Percentiles rank a stretch among this genome's conserved stretches.
These are phyloP conservation scores for Piloderma croceum DNA, from an alignment of 768 basidiomycete species.

Conservation along the genomic window DNA sequence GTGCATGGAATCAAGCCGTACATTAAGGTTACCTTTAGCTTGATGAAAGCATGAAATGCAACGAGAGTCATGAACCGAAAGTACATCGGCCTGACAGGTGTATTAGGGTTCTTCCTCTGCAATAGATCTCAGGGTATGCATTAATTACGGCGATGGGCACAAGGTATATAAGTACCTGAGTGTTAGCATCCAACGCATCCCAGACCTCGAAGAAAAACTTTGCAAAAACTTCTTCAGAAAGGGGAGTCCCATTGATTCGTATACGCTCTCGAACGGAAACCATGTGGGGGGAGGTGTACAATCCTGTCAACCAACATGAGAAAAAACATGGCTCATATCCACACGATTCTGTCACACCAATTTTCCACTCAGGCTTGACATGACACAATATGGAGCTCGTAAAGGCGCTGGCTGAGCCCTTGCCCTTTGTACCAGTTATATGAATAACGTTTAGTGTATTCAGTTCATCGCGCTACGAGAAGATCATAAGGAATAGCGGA, in stretches of 20 bases:
- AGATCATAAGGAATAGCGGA: slow-evolving; percentile 12
- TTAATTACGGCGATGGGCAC: too few relatives aligned
- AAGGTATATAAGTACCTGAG: too few relatives aligned
- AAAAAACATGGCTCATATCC: neutral
- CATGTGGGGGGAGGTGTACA: slow-evolving; percentile 96
- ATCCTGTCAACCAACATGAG: slow-evolving; percentile 41
- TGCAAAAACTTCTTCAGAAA: slow-evolving; percentile 85
- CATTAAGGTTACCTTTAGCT: slow-evolving; percentile 44
- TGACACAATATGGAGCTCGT: slow-evolving; percentile 80
- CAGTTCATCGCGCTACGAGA: slow-evolving; percentile 65
- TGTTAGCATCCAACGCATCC: slow-evolving; percentile 69
- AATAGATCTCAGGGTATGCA: too few relatives aligned
- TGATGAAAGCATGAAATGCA: slow-evolving; percentile 85
- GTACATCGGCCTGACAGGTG: slow-evolving; percentile 79
- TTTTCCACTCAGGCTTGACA: slow-evolving; percentile 68
- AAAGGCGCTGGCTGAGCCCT: slow-evolving; percentile 96
- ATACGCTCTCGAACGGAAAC: slow-evolving; percentile 95
- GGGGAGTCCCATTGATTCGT: slow-evolving; percentile 82
- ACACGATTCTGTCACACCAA: slow-evolving; percentile 49
- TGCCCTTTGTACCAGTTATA: slow-evolving; percentile 97
- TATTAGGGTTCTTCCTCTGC: slow-evolving; percentile 45
- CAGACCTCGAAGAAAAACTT: slow-evolving; percentile 95
- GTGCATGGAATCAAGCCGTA: neutral
- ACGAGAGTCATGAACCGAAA: slow-evolving; percentile 91
- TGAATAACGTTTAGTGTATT: slow-evolving; percentile 90